phyloP scores from a whole-genome alignment of 345 rosid genomes.

The Eucalyptus marginata region DNA sequence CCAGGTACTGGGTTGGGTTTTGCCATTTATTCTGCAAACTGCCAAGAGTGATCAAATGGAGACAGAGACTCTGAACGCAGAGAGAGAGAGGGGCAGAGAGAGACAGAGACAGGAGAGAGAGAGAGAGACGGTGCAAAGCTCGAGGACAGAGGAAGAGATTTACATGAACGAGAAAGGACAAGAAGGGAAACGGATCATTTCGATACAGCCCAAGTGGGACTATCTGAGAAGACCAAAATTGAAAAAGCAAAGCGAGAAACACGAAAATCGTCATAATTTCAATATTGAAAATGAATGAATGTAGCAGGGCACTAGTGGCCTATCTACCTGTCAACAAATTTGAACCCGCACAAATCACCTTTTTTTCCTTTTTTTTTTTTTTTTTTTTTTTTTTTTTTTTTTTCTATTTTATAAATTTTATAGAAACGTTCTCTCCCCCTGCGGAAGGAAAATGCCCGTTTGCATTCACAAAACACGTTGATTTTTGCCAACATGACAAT shows the following conservation, averaged over 20 bases:
- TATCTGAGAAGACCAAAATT: neutral
- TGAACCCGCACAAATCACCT: neutral
- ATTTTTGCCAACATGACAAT: neutral
- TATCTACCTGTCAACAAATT: neutral
- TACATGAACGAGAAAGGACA: neutral
- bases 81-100: neutral
- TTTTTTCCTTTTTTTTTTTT: neutral
- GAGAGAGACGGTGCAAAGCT: neutral
- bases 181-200: neutral
- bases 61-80: neutral
- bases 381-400: neutral
- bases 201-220: neutral
- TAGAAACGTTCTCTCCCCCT: neutral
- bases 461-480: neutral
- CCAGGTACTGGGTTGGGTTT: neutral
- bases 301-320: neutral
- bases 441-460: neutral
- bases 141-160: neutral
- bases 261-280: neutral
- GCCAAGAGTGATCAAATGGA: neutral
- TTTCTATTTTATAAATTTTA: neutral
- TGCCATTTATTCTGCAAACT: neutral
- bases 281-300: neutral
- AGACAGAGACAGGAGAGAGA: neutral
- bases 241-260: neutral